These are phyloP conservation scores for Fusarium fujikuroi DNA, from an alignment of 2,329 filamentous ascomycete species.

Conservation along the genomic window DNA sequence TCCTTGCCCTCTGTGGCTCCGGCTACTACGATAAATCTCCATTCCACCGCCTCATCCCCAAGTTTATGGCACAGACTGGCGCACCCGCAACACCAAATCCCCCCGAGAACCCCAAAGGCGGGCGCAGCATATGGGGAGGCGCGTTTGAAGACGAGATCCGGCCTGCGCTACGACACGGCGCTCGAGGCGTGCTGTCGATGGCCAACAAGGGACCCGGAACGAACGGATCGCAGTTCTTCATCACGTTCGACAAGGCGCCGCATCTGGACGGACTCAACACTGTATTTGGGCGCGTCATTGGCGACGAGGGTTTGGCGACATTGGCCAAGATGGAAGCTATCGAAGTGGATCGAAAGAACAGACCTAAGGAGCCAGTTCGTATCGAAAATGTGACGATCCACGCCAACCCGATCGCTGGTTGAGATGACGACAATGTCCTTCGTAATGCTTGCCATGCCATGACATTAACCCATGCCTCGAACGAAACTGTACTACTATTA, in stretches of 20 bases:
- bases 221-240: conserved; percentile 85
- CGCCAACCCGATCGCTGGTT: conserved; percentile 79
- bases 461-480: neutral
- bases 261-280: conserved; percentile 88
- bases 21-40: conserved; percentile 79
- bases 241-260: conserved; percentile 79
- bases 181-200: conserved; percentile 78
- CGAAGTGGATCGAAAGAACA: conserved; percentile 80
- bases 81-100: conserved; percentile 65
- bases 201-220: conserved; percentile 80
- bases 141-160: conserved; percentile 85
- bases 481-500: neutral
- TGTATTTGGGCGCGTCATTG: conserved; percentile 80
- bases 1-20: conserved; percentile 85
- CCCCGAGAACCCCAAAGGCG: conserved; percentile 71
- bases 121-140: conserved; percentile 77
- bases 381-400: conserved; percentile 80
- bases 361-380: conserved; percentile 72
- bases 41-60: conserved; percentile 82
- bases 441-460: neutral
- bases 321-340: conserved; percentile 77
- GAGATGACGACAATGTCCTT: conserved; percentile 38
- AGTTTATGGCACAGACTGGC: conserved; percentile 84
- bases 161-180: conserved; percentile 74
- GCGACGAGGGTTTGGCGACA: conserved; percentile 71